A percentile compares a stretch with the other conserved stretches of the same genome.
phyloP scores from a whole-genome alignment of 306 rosid genomes.

The Prunus mira region DNA sequence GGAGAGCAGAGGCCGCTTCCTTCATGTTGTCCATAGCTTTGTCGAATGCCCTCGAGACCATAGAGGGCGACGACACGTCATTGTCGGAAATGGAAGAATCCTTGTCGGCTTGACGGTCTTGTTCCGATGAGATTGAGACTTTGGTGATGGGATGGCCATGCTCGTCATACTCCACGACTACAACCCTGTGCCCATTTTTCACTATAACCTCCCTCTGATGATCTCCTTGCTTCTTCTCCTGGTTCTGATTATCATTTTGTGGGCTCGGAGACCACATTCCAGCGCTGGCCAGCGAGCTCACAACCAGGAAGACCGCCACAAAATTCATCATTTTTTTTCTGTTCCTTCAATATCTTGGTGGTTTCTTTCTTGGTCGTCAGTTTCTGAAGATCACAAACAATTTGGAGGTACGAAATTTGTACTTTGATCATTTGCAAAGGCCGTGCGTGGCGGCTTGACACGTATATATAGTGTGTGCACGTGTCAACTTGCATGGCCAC shows the following conservation, averaged over 20 bases:
- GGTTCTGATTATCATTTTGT: slow-evolving; percentile 2
- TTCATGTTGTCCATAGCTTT: slow-evolving; percentile 28
- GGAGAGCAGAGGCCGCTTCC: slow-evolving; percentile 37
- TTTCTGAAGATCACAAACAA: neutral
- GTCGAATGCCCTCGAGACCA: neutral
- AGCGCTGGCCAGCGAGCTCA: slow-evolving; percentile 48
- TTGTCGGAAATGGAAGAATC: neutral
- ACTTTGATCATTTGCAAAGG: neutral
- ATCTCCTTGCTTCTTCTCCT: neutral
- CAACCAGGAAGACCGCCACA: slow-evolving; percentile 43
- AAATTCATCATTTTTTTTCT: slow-evolving; percentile 52
- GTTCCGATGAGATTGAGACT: slow-evolving; percentile 55
- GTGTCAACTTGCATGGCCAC: neutral
- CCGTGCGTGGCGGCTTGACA: neutral
- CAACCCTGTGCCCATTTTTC: slow-evolving; percentile 58
- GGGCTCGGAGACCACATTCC: slow-evolving; percentile 56
- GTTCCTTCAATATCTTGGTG: neutral
- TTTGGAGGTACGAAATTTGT: neutral
- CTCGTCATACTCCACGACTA: slow-evolving; percentile 59
- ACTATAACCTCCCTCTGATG: slow-evolving; percentile 34
- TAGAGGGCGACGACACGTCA: neutral
- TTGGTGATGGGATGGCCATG: slow-evolving; percentile 55
- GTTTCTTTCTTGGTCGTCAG: neutral
- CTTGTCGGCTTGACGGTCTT: neutral
- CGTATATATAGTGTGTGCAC: neutral